phyloP scores from a whole-genome alignment of 1,284 basidiomycete genomes.

The Ganoderma multipileum region DNA sequence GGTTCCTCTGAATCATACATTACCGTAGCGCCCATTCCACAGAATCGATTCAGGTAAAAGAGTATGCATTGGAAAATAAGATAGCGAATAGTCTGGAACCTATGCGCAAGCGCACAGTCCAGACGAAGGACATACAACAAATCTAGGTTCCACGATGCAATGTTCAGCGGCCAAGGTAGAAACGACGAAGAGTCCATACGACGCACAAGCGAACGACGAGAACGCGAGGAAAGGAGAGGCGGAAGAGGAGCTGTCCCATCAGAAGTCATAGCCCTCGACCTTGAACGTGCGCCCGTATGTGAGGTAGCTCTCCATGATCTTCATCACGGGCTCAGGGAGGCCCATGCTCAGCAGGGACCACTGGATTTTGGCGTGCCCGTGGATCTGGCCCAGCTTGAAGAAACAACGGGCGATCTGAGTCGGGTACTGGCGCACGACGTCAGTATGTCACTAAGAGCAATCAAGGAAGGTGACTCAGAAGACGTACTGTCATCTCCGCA shows the following conservation, averaged over 20 bases:
- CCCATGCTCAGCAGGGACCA: slow-evolving; percentile 96
- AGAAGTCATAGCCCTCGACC: slow-evolving; percentile 83
- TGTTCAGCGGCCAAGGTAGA: neutral
- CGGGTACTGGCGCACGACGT: slow-evolving; percentile 68
- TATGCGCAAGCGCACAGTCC: slow-evolving; percentile 14
- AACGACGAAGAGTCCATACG: neutral
- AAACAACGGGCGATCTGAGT: slow-evolving; percentile 89
- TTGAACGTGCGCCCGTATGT: slow-evolving; percentile 84
- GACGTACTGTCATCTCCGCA: slow-evolving; percentile 81
- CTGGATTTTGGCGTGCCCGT: slow-evolving; percentile 93
- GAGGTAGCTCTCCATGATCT: slow-evolving; percentile 87
- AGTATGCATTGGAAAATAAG: slow-evolving; percentile 26
- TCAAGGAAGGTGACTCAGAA: slow-evolving; percentile 15
- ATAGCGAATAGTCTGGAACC: slow-evolving; percentile 18
- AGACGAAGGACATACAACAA: slow-evolving; percentile 23
- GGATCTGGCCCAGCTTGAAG: slow-evolving; percentile 93
- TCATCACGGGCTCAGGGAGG: slow-evolving; percentile 82
- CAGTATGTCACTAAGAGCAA: neutral
- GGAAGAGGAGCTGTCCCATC: neutral
- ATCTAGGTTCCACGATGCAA: slow-evolving; percentile 20
- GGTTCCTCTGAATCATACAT: neutral
- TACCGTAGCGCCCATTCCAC: no score
- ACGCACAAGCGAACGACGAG: neutral
- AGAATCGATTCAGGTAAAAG: neutral
- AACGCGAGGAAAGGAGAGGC: neutral